Evolutionary conservation across 441 rosid genomes (phyloP), one percentile per base, ranked within the genome.

Genomic region (Gossypium lobatum): DNA sequence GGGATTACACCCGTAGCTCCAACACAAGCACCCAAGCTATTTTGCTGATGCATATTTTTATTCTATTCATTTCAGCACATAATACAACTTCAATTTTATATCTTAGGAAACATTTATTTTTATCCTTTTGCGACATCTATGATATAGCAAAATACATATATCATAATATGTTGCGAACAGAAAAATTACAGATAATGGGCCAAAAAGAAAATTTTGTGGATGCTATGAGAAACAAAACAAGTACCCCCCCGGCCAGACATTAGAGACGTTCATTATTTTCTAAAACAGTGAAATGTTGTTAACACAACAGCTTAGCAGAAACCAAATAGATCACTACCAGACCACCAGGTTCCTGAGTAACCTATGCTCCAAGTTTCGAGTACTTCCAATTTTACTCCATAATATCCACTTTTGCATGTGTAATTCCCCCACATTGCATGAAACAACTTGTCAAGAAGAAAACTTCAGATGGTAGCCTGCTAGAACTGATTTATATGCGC

Each of bases 301-400:
- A 20, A 57, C 28, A 54, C 23, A 54, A 10, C 31, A 58, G 31
- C 31, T 21, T 58, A 21, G 62, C 1, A 58, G 21, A 58, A 23
- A 58, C 23, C 62, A 13, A 50, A 73, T 11, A 45, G 62, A 68
- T 61, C 6, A 70, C 50, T 53, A 53, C 46, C 64, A 73, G 66
- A 64, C 6, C 64, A 21, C 66, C 23, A 3, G 72, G 65, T 61
- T 73, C 73, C 69, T 11, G 11, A 48, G 75, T 65, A 70, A 34
- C 53, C 69, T 53, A 74, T 73, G 75, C 70, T 58, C 73, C 77
- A 62, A 64, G 70, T 21, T 75, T 23, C 20, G 73, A 79, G 59
- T 72, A 48, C 79, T 77, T 73, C 77, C 76, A 74, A n/a, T 55
- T 57, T 84, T 84, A 80, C 84, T 81, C 77, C 46, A 48, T 5